Evolutionary conservation across 148 eudicot species (phyloP), one percentile per base, ranked within the genome.

Genomic region (Heliamphora exappendiculata): DNA sequence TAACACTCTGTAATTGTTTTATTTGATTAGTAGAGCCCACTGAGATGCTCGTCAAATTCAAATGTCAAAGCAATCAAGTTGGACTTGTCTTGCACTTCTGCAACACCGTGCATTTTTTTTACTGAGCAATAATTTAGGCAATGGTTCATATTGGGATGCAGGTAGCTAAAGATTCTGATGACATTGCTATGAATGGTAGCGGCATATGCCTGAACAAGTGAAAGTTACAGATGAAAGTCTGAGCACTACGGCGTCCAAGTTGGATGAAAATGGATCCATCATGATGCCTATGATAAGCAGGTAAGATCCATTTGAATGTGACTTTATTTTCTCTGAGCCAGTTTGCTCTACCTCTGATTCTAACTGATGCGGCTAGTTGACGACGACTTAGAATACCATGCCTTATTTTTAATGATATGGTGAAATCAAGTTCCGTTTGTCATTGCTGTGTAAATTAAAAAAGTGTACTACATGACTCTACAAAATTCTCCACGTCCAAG

Each of bases 61-160:
- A 57, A 26, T 24, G 9, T 9, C 19, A 50, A 8, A 1, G 7
- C 1, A 57, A 24, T 57, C 14, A 11, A 9, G 33, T 57, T 57
- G 31, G 11, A 57, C 47, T 37, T 0, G 1, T 8, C 54, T 50
- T 26, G 13, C 3, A 58, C 17, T 20, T 13, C 26, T 13, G 19
- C 39, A 14, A 39, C 37, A 33, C 28, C 16, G 20, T 19, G n/a
- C 60, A 33, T 53, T 45, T 12, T 7, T 58, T n/a, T 14, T 5
- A 14, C 44, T 11, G 60, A 49, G 37, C 41, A 54, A 55, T 42
- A 41, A 68, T 17, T 57, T 37, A 49, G 58, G 76, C 16, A 12
- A 42, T 58, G 66, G 58, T 75, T 70, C 57, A 60, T 9, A 57
- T 67, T 71, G 67, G 78, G 79, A 72, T 79, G 75, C 88, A 87